These are phyloP conservation scores for Theileria annulata DNA, from an alignment of 169 alveolate species.

Conservation along the genomic window DNA sequence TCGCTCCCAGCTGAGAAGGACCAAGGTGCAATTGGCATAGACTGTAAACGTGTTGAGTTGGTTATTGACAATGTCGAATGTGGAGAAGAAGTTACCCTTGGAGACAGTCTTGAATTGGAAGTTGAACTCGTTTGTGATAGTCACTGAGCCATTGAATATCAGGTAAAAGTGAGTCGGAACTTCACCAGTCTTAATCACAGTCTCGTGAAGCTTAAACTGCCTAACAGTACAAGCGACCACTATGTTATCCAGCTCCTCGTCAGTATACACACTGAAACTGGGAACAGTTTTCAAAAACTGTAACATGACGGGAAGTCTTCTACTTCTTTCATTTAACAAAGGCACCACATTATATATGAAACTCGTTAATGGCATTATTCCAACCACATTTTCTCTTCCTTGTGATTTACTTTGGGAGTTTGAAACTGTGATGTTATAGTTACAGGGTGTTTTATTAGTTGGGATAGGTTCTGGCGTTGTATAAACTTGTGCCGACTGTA, in stretches of 20 bases:
- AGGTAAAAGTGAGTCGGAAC: conserved; percentile 34
- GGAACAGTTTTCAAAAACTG: conserved; percentile 31
- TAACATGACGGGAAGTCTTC: conserved; percentile 36
- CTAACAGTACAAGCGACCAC: conserved; percentile 47
- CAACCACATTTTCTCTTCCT: not conserved
- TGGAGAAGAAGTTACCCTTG: not conserved
- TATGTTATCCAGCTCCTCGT: conserved; percentile 33
- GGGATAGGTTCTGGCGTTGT: not conserved
- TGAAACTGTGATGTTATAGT: not conserved
- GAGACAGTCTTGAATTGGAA: not conserved
- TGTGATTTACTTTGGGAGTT: not conserved
- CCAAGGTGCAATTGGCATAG: conserved; percentile 16
- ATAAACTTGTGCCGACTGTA: not conserved
- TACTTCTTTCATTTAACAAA: conserved; percentile 27
- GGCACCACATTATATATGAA: conserved; percentile 38
- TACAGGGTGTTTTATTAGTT: not conserved
- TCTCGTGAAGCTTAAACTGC: conserved; percentile 51
- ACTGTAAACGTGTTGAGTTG: conserved; percentile 4
- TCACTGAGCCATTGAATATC: conserved; percentile 49
- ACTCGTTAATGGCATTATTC: not conserved
- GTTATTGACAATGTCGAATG: conserved; percentile 10
- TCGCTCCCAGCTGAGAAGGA: conserved; percentile 16
- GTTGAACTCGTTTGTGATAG: conserved; percentile 3
- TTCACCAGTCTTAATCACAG: conserved; percentile 36
- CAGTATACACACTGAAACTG: conserved; percentile 28